Evolutionary conservation across 2,329 filamentous ascomycete genomes (phyloP).

Genomic region (Fusarium oligoseptatum): DNA sequence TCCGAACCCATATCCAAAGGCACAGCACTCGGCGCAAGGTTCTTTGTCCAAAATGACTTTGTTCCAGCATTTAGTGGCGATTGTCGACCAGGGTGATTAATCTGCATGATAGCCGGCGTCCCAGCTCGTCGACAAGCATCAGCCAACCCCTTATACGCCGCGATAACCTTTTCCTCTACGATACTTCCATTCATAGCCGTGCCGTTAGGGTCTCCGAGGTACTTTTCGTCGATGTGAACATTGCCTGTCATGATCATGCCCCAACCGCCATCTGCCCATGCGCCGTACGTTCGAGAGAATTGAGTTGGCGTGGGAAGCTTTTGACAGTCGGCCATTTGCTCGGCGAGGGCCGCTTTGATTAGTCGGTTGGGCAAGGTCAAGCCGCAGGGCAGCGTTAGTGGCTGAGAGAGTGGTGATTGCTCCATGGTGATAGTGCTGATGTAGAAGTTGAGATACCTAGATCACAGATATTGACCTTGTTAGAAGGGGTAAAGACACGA

Average conservation of each 20-base stretch:
- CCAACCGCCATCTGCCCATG: constrained; percentile 68
- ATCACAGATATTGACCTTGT: neutral
- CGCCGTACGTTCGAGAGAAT: constrained; percentile 61
- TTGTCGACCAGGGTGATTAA: constrained; percentile 63
- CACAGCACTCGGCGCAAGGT: constrained; percentile 59
- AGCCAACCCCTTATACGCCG: constrained; percentile 56
- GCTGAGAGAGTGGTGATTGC: constrained; percentile 43
- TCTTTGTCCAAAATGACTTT: constrained; percentile 53
- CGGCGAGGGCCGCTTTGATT: constrained; percentile 64
- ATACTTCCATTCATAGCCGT: constrained; percentile 46
- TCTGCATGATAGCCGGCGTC: constrained; percentile 58
- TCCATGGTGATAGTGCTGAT: constrained; percentile 17
- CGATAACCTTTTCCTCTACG: constrained; percentile 46
- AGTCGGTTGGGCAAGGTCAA: constrained; percentile 69
- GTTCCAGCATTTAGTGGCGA: constrained; percentile 55
- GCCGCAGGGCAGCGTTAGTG: constrained; percentile 67
- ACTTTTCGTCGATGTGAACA: constrained; percentile 57
- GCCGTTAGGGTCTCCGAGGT: constrained; percentile 55
- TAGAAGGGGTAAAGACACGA: neutral
- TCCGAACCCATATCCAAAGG: constrained; percentile 57
- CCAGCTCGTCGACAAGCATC: constrained; percentile 47
- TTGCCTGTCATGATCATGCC: constrained; percentile 66
- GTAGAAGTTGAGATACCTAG: neutral
- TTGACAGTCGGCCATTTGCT: constrained; percentile 56
- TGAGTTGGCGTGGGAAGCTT: constrained; percentile 57